phyloP scores from a whole-genome alignment of 2,329 filamentous ascomycete genomes.

The Cladophialophora immunda region DNA sequence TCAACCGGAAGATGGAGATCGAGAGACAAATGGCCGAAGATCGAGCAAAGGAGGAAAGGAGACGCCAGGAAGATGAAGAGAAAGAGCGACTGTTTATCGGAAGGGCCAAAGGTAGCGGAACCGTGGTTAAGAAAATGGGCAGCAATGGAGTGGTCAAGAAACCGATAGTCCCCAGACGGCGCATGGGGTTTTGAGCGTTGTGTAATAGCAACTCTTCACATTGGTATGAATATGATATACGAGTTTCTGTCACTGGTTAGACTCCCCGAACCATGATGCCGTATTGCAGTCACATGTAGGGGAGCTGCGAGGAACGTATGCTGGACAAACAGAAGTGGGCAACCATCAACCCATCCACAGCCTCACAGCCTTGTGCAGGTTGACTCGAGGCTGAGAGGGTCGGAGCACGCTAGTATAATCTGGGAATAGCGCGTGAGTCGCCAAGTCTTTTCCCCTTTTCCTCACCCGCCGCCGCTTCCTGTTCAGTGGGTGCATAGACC shows the following conservation, averaged over 20 bases:
- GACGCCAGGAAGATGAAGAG: slow-evolving; percentile 52
- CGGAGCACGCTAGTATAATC: slow-evolving; percentile 13
- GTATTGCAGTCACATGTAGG: neutral
- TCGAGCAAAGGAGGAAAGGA: slow-evolving; percentile 78
- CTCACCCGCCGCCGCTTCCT: neutral
- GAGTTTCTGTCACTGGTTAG: neutral
- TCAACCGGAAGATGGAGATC: slow-evolving; percentile 91
- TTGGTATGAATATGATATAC: neutral
- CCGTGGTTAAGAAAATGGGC: slow-evolving; percentile 41
- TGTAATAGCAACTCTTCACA: neutral
- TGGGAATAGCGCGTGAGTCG: slow-evolving; percentile 7
- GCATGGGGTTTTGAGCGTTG: slow-evolving; percentile 37
- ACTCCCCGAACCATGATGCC: neutral
- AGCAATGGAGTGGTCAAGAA: slow-evolving; percentile 43
- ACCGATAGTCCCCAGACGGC: slow-evolving; percentile 37
- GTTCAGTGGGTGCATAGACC: slow-evolving; percentile 5
- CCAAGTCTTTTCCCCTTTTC: slow-evolving; percentile 17
- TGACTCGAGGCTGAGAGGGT: neutral
- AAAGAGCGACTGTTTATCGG: slow-evolving; percentile 44
- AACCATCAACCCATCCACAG: neutral
- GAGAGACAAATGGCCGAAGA: slow-evolving; percentile 92
- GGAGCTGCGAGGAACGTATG: neutral
- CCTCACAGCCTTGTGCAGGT: neutral
- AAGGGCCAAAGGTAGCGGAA: slow-evolving; percentile 29
- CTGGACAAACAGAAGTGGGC: neutral